Conservation (phyloP, 306 rosid genomes). For the Gynostemma pentaphyllum region DNA sequence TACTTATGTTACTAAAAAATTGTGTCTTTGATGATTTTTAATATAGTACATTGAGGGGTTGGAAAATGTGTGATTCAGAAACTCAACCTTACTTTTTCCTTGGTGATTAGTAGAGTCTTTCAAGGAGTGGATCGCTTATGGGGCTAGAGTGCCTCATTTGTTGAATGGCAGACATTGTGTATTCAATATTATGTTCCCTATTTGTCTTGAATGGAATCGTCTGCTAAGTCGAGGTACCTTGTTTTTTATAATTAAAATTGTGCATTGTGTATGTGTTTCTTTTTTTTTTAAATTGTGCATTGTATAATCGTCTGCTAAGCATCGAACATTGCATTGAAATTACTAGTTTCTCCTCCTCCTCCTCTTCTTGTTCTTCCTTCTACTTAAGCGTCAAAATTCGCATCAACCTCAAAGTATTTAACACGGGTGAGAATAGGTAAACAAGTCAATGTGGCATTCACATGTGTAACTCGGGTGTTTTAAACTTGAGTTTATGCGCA, state of each 20-base stretch:
- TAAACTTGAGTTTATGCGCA: no score
- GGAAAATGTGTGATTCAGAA: slow-evolving; percentile 11
- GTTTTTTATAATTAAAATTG: neutral
- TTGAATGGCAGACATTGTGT: slow-evolving; percentile 18
- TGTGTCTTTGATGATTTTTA: neutral
- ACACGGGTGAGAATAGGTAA: no score
- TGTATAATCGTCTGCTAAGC: no score
- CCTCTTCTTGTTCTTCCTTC: no score
- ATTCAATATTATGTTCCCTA: slow-evolving; percentile 42
- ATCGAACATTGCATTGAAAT: no score
- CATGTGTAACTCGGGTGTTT: no score
- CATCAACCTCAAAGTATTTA: no score
- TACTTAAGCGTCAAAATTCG: no score
- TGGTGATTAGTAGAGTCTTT: slow-evolving; percentile 39
- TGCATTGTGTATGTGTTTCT: neutral
- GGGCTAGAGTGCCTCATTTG: slow-evolving; percentile 39
- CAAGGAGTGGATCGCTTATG: slow-evolving; percentile 49
- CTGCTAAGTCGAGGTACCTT: neutral
- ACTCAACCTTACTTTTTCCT: slow-evolving; percentile 25
- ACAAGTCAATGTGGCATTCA: no score
- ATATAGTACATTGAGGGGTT: slow-evolving; percentile 22
- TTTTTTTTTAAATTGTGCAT: no score
- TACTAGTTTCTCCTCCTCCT: no score
- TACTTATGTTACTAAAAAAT: neutral
- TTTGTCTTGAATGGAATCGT: slow-evolving; percentile 24